phyloP scores from a whole-genome alignment of 257 asterid species.

The Ligustrum vulgare region DNA sequence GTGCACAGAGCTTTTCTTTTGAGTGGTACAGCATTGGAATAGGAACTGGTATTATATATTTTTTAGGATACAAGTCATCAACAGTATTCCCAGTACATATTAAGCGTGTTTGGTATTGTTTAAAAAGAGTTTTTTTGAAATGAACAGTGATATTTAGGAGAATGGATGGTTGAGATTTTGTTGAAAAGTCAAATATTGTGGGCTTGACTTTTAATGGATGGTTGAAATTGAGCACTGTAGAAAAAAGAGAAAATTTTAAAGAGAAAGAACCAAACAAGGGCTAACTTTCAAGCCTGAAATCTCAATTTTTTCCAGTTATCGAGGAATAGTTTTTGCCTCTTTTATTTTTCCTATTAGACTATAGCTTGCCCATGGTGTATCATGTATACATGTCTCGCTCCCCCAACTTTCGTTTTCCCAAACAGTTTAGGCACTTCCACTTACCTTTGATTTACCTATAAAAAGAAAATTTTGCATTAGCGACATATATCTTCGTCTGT shows the following conservation, averaged over 20 bases:
- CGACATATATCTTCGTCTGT: background rate
- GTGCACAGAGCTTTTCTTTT: background rate
- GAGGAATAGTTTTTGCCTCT: background rate
- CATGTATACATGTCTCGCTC: background rate
- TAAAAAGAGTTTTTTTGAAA: too few relatives aligned
- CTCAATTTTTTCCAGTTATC: background rate
- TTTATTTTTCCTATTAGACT: background rate
- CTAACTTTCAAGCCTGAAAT: background rate
- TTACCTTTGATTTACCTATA: background rate
- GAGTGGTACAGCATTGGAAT: background rate
- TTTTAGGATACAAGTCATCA: background rate
- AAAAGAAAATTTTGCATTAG: background rate
- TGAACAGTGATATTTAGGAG: too few relatives aligned
- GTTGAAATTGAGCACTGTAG: too few relatives aligned
- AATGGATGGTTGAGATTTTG: too few relatives aligned
- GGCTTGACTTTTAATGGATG: too few relatives aligned
- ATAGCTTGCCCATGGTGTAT: background rate
- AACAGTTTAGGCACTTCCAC: background rate
- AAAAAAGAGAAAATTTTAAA: too few relatives aligned
- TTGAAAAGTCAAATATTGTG: too few relatives aligned
- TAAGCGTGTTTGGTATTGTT: too few relatives aligned
- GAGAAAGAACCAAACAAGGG: too few relatives aligned
- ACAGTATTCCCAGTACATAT: background rate
- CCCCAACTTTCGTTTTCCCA: background rate
- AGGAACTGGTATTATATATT: background rate